Percentiles rank a stretch among this genome's conserved stretches.
Conservation (phyloP, 2,329 filamentous ascomycete genomes). For the Nemania sp. region DNA sequence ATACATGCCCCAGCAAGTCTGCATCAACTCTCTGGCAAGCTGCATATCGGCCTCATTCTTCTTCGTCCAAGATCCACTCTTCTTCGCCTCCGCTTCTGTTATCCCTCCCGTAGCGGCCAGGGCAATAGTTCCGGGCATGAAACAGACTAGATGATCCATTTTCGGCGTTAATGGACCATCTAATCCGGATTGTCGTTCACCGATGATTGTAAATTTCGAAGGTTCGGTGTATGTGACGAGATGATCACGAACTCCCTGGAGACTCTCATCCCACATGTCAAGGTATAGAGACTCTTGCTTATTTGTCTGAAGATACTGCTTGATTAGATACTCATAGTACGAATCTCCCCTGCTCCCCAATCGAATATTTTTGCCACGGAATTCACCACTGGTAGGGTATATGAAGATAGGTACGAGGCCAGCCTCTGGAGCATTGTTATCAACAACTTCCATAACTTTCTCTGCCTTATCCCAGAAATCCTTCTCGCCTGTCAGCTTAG, state of each 20-base stretch:
- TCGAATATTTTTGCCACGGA: constrained; percentile 86
- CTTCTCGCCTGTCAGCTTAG: constrained; percentile 92
- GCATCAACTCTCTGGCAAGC: constrained; percentile 89
- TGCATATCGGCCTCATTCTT: constrained; percentile 88
- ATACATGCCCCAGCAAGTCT: constrained; percentile 99
- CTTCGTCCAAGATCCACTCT: constrained; percentile 77
- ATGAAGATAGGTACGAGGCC: constrained; percentile 94
- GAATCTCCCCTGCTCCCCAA: constrained; percentile 95
- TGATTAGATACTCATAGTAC: constrained; percentile 99
- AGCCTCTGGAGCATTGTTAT: constrained; percentile 81
- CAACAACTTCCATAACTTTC: constrained; percentile 90
- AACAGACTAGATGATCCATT: constrained; percentile 98
- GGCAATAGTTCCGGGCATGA: constrained; percentile 96
- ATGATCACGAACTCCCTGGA: constrained; percentile 89
- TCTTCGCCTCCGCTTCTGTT: constrained; percentile 79
- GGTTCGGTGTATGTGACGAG: constrained; percentile 88
- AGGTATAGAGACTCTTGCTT: constrained; percentile 86
- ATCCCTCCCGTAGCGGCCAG: constrained; percentile 85
- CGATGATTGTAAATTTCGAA: constrained; percentile 87
- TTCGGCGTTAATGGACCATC: constrained; percentile 77
- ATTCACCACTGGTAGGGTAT: constrained; percentile 80
- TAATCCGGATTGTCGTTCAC: constrained; percentile 83
- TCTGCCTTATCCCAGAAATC: constrained; percentile 94
- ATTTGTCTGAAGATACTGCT: constrained; percentile 95
- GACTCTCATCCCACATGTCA: constrained; percentile 91